A percentile compares a stretch with the other conserved stretches of the same genome.
Evolutionary conservation across 257 asterid genomes (phyloP).

Genomic region (Prunella vulgaris): DNA sequence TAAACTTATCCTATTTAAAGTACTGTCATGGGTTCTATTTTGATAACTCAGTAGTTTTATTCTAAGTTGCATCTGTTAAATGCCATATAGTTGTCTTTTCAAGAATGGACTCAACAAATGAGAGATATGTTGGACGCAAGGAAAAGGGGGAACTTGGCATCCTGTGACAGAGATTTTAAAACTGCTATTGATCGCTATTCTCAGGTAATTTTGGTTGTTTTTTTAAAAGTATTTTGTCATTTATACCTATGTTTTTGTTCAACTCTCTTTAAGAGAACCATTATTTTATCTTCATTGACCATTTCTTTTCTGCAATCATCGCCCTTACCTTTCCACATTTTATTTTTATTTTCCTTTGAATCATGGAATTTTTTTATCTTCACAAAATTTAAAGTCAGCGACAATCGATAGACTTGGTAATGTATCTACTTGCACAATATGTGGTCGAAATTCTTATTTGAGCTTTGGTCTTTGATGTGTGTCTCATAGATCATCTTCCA

Average conservation of each 20-base stretch:
- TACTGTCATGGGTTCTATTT: constrained; percentile 9
- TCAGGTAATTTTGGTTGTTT: constrained; percentile 42
- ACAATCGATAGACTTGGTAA: no score
- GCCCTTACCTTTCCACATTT: no score
- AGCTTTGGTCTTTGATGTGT: no score
- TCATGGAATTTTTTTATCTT: no score
- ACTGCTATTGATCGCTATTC: constrained; percentile 83
- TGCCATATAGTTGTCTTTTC: constrained; percentile 72
- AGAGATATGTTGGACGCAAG: constrained; percentile 93
- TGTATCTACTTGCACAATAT: no score
- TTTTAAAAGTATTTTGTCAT: background rate
- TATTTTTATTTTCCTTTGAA: no score
- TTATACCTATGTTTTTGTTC: background rate
- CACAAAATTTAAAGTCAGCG: no score
- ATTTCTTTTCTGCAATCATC: no score
- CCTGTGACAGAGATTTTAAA: constrained; percentile 93
- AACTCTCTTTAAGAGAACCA: background rate
- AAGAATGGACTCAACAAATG: constrained; percentile 99
- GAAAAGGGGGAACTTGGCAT: constrained; percentile 93
- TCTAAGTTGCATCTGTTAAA: constrained; percentile 14
- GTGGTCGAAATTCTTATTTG: no score
- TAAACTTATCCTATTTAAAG: constrained; percentile 25
- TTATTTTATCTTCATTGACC: no score
- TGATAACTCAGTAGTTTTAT: constrained; percentile 1
- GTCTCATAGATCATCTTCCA: no score